phyloP scores from a whole-genome alignment of 345 rosid species.

The Carallia pectinifolia region DNA sequence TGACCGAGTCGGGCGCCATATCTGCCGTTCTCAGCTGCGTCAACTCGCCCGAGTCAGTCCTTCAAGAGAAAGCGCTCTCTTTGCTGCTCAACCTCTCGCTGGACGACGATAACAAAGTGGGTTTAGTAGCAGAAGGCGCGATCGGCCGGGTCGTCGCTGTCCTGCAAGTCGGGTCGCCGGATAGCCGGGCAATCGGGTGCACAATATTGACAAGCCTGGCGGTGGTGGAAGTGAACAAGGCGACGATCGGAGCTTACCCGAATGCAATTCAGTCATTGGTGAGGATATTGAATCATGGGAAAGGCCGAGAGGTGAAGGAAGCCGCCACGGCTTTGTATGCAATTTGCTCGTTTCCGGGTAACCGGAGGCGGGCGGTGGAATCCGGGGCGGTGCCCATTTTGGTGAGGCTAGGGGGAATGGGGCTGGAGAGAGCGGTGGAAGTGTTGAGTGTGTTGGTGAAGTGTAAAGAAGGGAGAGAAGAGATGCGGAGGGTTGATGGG shows the following conservation, averaged over 20 bases:
- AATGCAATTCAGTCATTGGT: slow-evolving; percentile 62
- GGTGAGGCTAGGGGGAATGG: slow-evolving; percentile 53
- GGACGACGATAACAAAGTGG: slow-evolving; percentile 91
- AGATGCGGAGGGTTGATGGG: slow-evolving; percentile 55
- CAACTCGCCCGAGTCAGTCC: slow-evolving; percentile 35
- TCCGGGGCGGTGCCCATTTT: slow-evolving; percentile 72
- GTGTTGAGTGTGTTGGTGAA: slow-evolving; percentile 81
- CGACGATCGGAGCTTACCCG: slow-evolving; percentile 81
- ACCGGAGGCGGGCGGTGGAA: slow-evolving; percentile 60
- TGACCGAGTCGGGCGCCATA: slow-evolving; percentile 81
- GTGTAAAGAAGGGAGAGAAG: slow-evolving; percentile 85
- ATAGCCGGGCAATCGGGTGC: slow-evolving; percentile 77
- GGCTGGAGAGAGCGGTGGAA: slow-evolving; percentile 83
- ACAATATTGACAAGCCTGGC: slow-evolving; percentile 89
- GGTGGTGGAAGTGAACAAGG: slow-evolving; percentile 92
- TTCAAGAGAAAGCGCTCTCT: slow-evolving; percentile 72
- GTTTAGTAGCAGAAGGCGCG: slow-evolving; percentile 88
- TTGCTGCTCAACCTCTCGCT: slow-evolving; percentile 77
- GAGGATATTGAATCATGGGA: slow-evolving; percentile 55
- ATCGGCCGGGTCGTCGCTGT: slow-evolving; percentile 52
- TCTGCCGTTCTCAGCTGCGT: slow-evolving; percentile 62
- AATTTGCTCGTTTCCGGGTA: slow-evolving; percentile 69
- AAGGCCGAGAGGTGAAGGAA: slow-evolving; percentile 73
- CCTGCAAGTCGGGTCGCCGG: slow-evolving; percentile 52
- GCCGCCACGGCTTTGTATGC: slow-evolving; percentile 91